These are phyloP conservation scores for Camelina hispida DNA, from an alignment of 345 rosid species.

Conservation along the genomic window DNA sequence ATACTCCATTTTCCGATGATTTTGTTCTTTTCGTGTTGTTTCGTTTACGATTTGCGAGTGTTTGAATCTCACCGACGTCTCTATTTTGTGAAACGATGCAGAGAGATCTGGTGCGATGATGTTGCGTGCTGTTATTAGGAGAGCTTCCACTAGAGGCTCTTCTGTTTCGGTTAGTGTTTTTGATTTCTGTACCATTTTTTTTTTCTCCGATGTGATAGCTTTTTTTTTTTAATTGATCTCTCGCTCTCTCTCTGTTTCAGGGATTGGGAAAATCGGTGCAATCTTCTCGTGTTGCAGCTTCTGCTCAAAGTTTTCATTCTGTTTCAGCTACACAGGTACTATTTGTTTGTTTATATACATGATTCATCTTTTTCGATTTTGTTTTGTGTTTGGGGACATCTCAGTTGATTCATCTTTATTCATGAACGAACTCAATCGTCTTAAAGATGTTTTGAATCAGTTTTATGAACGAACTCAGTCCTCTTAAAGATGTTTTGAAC, in stretches of 20 bases:
- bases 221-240: background rate
- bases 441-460: background rate
- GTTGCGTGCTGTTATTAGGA: slow-evolving; percentile 53
- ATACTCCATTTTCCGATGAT: background rate
- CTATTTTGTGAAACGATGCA: background rate
- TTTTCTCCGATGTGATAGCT: background rate
- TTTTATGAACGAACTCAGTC: background rate
- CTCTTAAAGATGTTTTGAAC: background rate
- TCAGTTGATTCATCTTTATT: slow-evolving; percentile 1
- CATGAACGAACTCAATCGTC: background rate
- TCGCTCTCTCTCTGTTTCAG: slow-evolving; percentile 39
- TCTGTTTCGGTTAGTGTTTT: slow-evolving; percentile 50
- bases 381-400: background rate
- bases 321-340: slow-evolving; percentile 55
- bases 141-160: slow-evolving; percentile 52
- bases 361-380: background rate
- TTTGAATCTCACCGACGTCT: slow-evolving; percentile 35
- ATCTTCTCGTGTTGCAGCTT: slow-evolving; percentile 47
- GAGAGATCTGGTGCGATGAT: slow-evolving; percentile 49
- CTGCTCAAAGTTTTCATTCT: slow-evolving; percentile 51
- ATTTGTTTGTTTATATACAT: background rate
- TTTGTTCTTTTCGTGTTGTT: background rate
- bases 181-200: background rate
- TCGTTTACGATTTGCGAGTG: background rate
- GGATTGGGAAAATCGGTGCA: slow-evolving; percentile 50